phyloP scores from a whole-genome alignment of 1,284 basidiomycete genomes.

The Melampsora medusae region DNA sequence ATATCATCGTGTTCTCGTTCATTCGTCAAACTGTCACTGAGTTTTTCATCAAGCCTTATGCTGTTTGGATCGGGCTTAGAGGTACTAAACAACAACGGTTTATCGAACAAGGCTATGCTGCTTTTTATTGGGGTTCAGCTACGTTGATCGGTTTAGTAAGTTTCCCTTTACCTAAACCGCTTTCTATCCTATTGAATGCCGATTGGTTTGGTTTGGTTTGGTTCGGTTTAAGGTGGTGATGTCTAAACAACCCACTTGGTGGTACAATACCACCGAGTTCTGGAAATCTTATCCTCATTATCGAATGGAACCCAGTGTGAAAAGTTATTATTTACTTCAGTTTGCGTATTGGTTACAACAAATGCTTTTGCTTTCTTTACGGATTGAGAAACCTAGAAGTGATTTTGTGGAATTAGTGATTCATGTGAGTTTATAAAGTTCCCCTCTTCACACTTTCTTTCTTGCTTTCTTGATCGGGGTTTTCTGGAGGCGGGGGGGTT shows the following conservation, averaged over 20 bases:
- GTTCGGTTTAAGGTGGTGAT: conserved; percentile 67
- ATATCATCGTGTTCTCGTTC: conserved; percentile 89
- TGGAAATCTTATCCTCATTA: conserved; percentile 54
- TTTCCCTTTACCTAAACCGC: too few relatives aligned
- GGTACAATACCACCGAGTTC: conserved; percentile 54
- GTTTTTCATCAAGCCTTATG: conserved; percentile 70
- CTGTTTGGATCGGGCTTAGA: conserved; percentile 67
- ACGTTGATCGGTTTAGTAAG: conserved; percentile 74
- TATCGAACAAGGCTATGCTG: conserved; percentile 83
- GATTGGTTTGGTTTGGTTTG: too few relatives aligned
- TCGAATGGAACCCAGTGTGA: conserved; percentile 80
- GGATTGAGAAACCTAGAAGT: conserved; percentile 88
- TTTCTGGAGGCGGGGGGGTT: too few relatives aligned
- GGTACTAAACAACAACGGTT: conserved; percentile 74
- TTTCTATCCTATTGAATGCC: too few relatives aligned
- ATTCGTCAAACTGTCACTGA: conserved; percentile 75
- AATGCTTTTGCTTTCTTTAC: conserved; percentile 76
- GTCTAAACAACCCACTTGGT: conserved; percentile 70
- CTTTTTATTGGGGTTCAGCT: conserved; percentile 73
- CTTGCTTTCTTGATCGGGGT: not conserved
- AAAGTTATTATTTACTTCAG: conserved; percentile 79
- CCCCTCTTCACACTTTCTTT: too few relatives aligned
- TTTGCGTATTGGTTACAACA: conserved; percentile 91
- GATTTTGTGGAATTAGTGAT: conserved; percentile 82
- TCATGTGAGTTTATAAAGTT: conserved; percentile 59